Conservation (phyloP, 495 filamentous ascomycete species). For the Daldinia loculata region DNA sequence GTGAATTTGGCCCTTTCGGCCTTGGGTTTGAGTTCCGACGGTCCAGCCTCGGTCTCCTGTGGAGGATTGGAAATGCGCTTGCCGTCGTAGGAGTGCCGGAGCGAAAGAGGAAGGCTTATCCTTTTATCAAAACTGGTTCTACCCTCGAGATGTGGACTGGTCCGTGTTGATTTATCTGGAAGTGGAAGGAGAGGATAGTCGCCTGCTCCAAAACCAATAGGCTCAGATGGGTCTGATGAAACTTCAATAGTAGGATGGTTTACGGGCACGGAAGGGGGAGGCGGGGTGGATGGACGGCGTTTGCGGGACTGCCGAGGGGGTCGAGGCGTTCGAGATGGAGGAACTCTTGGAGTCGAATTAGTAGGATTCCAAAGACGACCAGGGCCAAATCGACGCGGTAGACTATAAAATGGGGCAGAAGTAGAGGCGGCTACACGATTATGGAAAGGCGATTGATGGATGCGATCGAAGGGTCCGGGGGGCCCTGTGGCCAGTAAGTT, state of each 20-base stretch:
- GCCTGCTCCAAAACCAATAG: constrained; percentile 58
- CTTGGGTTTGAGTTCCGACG: constrained; percentile 50
- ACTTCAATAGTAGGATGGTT: constrained; percentile 52
- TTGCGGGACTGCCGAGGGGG: constrained; percentile 24
- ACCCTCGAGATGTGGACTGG: constrained; percentile 72
- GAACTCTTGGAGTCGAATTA: constrained; percentile 65
- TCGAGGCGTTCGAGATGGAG: constrained; percentile 40
- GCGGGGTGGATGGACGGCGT: constrained; percentile 57
- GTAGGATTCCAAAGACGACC: constrained; percentile 71
- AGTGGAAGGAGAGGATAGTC: constrained; percentile 75
- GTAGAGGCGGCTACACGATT: constrained; percentile 45
- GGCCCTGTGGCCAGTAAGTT: constrained; percentile 38
- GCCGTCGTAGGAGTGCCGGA: constrained; percentile 59
- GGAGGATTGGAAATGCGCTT: constrained; percentile 52
- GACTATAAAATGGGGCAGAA: constrained; percentile 39
- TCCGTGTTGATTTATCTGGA: constrained; percentile 68
- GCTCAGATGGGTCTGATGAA: constrained; percentile 44
- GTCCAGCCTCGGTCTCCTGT: constrained; percentile 45
- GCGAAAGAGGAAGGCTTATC: constrained; percentile 71
- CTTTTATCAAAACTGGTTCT: constrained; percentile 70
- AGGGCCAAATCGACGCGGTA: constrained; percentile 49
- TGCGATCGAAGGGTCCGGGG: constrained; percentile 47
- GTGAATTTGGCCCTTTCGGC: constrained; percentile 24
- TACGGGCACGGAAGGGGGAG: constrained; percentile 58
- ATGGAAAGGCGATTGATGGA: constrained; percentile 57